Percentiles rank a stretch among this genome's conserved stretches.
Evolutionary conservation across 768 basidiomycete genomes (phyloP).

Genomic region (Leccinum longicurvipes): DNA sequence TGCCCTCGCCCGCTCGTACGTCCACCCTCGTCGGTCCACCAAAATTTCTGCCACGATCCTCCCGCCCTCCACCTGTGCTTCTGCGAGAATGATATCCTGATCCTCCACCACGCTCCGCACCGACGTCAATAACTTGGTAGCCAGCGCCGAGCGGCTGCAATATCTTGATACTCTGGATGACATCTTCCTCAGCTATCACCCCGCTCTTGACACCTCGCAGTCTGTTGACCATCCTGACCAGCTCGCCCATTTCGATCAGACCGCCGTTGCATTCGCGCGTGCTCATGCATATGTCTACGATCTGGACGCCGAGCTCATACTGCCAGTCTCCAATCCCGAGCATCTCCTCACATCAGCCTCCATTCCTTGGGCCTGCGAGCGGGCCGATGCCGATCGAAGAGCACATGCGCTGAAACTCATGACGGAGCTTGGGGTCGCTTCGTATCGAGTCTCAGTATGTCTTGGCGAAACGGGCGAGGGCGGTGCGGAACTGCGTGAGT

Average conservation of each 20-base stretch:
- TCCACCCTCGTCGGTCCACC: slow-evolving; percentile 69
- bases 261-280: slow-evolving; percentile 91
- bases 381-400: neutral
- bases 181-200: slow-evolving; percentile 82
- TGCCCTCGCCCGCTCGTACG: slow-evolving; percentile 64
- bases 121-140: slow-evolving; percentile 77
- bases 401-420: neutral
- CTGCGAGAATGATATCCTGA: slow-evolving; percentile 76
- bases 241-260: slow-evolving; percentile 83
- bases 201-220: slow-evolving; percentile 67
- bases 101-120: slow-evolving; percentile 87
- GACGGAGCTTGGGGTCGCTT: neutral
- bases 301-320: slow-evolving; percentile 92
- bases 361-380: neutral
- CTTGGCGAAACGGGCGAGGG: neutral
- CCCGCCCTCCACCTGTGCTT: slow-evolving; percentile 67
- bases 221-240: slow-evolving; percentile 73
- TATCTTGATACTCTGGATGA: slow-evolving; percentile 79
- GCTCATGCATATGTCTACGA: slow-evolving; percentile 87
- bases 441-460: neutral
- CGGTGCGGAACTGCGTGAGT: neutral
- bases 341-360: slow-evolving; percentile 37
- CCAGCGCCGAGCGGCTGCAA: slow-evolving; percentile 89
- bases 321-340: slow-evolving; percentile 87
- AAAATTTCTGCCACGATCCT: slow-evolving; percentile 64